Evolutionary conservation across 306 rosid genomes (phyloP).

Genomic region (Malus domestica): ASM211411v1 NC_041791.1:36182501-36183000

Average conservation of each 20-base stretch:
- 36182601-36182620: background rate
- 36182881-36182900: background rate
- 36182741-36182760: background rate
- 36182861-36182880: background rate
- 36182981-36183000: too few relatives aligned
- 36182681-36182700: background rate
- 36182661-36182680: background rate
- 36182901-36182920: too few relatives aligned
- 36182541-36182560: background rate
- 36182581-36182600: background rate
- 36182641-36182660: background rate
- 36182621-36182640: background rate
- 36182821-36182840: background rate
- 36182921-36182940: background rate
- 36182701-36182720: background rate
- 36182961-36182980: background rate
- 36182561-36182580: background rate
- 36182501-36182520: background rate
- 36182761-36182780: background rate
- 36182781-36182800: background rate
- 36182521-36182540: background rate
- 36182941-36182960: background rate
- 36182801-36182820: background rate
- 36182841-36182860: background rate
- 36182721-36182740: slow-evolving; percentile 17